Conservation (phyloP, 495 filamentous ascomycete genomes). For the Penicillium macrosclerotiorum region DNA sequence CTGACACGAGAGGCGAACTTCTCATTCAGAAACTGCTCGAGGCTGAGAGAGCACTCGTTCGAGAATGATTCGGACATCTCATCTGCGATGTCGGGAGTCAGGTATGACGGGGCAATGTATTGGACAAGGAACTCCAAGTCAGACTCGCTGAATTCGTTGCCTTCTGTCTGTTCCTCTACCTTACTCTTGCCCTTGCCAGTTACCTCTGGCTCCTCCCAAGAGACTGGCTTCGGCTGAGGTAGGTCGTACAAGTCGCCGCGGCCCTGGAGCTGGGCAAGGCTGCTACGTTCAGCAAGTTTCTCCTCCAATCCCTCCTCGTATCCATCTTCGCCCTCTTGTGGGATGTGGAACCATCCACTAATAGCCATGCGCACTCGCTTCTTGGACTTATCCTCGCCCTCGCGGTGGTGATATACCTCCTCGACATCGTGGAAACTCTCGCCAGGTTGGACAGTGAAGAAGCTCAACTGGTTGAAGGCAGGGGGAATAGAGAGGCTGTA, state of each 20-base stretch:
- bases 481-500: conserved; percentile 78
- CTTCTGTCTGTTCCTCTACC: conserved; percentile 40
- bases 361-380: conserved; percentile 92
- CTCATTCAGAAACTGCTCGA: conserved; percentile 71
- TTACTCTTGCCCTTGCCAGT: conserved; percentile 46
- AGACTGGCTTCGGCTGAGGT: conserved; percentile 61
- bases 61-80: conserved; percentile 74
- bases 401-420: conserved; percentile 79
- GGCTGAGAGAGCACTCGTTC: conserved; percentile 75
- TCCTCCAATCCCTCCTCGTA: conserved; percentile 87
- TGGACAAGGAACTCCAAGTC: conserved; percentile 86
- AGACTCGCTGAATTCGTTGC: conserved; percentile 60
- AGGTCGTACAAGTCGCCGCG: conserved; percentile 84
- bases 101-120: conserved; percentile 83
- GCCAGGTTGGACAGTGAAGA: conserved; percentile 96
- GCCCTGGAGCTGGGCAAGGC: conserved; percentile 85
- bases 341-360: conserved; percentile 99
- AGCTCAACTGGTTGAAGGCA: conserved; percentile 94
- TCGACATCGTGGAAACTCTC: conserved; percentile 98
- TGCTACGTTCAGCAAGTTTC: conserved; percentile 81
- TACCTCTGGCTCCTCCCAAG: conserved; percentile 32
- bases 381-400: conserved; percentile 60
- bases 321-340: conserved; percentile 92
- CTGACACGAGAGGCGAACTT: conserved; percentile 71
- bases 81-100: conserved; percentile 92